Evolutionary conservation across 805 yeast genomes (phyloP).

Genomic region (Candida bentonensis): DNA sequence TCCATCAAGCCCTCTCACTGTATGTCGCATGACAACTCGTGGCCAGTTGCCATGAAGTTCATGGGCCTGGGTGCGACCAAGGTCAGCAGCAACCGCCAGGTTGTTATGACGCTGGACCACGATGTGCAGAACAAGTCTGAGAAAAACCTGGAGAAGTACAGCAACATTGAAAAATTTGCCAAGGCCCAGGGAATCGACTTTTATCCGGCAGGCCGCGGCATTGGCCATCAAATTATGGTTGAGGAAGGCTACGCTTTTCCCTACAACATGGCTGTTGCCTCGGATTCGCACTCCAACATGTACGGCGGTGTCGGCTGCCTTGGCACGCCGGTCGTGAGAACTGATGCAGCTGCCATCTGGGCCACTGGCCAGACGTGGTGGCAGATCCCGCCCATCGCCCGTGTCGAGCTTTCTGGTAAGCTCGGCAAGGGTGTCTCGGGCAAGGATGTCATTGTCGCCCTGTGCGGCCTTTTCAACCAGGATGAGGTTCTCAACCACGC

Average conservation of each 20-base stretch:
- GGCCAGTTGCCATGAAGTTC: constrained; percentile 98
- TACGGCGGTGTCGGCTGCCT: constrained; percentile 94
- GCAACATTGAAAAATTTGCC: constrained; percentile 82
- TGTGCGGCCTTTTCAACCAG: constrained; percentile 84
- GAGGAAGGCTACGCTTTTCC: constrained; percentile 99
- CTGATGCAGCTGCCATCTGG: constrained; percentile 99
- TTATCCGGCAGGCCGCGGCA: constrained; percentile 98
- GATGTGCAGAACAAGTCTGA: constrained; percentile 92
- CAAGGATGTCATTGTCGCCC: constrained; percentile 90
- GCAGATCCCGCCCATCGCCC: constrained; percentile 99
- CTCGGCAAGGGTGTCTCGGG: constrained; percentile 86
- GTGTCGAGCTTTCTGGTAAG: constrained; percentile 70
- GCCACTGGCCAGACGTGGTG: constrained; percentile 99
- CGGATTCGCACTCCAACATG: constrained; percentile 95
- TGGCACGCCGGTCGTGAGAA: constrained; percentile 96
- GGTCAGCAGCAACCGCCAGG: constrained; percentile 76
- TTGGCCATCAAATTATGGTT: constrained; percentile 98
- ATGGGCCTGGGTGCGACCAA: constrained; percentile 84
- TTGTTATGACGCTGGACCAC: constrained; percentile 93
- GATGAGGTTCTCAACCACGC: constrained; percentile 77
- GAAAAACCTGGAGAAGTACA: constrained; percentile 76
- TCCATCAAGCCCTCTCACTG: constrained; percentile 92
- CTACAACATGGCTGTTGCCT: constrained; percentile 81
- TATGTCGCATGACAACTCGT: constrained; percentile 97
- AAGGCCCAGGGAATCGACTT: constrained; percentile 84